Evolutionary conservation across 257 asterid species (phyloP).

Genomic region (Fraxinus quadrangulata): DNA sequence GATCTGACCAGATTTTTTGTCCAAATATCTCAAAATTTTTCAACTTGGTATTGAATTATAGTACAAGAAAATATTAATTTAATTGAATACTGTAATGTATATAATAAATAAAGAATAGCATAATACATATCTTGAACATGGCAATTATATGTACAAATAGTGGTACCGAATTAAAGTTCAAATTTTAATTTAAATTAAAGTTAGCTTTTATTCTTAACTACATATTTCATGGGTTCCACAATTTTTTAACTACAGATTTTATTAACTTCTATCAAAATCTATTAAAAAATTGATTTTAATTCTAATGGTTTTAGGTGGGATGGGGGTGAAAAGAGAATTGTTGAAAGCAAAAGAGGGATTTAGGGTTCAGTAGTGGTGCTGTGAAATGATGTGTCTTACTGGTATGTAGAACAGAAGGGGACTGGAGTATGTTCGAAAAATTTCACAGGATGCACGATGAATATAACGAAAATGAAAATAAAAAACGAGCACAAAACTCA

Average conservation of each 20-base stretch:
- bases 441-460: too few species aligned
- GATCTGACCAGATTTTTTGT: conserved; percentile 12
- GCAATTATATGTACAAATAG: background rate
- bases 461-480: too few species aligned
- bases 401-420: conserved; percentile 73
- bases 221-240: too few species aligned
- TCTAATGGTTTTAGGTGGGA: too few species aligned
- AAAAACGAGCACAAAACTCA: too few species aligned
- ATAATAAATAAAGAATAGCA: background rate
- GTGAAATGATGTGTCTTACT: conserved; percentile 71
- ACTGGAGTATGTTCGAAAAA: too few species aligned
- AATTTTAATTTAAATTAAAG: conserved; percentile 20
- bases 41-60: background rate
- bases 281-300: too few species aligned
- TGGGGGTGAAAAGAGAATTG: background rate
- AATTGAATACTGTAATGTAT: background rate
- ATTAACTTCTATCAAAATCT: too few species aligned
- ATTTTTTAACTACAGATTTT: too few species aligned
- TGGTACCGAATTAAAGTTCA: conserved; percentile 51
- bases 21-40: background rate
- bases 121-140: background rate
- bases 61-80: background rate
- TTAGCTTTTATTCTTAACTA: too few species aligned
- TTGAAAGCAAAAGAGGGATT: conserved; percentile 19
- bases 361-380: conserved; percentile 42